These are phyloP conservation scores for Mortierella sp. DNA, from an alignment of 371 early-diverging fungal genomes.

Conservation along the genomic window DNA sequence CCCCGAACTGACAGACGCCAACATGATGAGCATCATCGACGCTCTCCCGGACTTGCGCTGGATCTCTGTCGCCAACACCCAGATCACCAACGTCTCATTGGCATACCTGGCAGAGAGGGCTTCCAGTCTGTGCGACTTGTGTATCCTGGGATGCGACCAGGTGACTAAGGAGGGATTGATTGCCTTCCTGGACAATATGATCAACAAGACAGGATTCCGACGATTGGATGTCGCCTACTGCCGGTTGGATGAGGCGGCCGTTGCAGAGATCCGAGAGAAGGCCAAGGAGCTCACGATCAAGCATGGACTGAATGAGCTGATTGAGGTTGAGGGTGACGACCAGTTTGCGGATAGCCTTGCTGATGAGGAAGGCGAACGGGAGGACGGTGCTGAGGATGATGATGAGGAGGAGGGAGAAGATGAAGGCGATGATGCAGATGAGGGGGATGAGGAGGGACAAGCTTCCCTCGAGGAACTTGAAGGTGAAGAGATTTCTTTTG, in stretches of 20 bases:
- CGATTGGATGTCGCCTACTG: constrained; percentile 52
- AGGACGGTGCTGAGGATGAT: constrained; percentile 23
- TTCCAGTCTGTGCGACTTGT: constrained; percentile 32
- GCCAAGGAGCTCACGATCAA: constrained; percentile 26
- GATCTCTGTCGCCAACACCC: constrained; percentile 53
- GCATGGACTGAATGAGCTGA: constrained; percentile 5
- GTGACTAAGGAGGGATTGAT: constrained; percentile 45
- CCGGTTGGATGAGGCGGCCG: constrained; percentile 34
- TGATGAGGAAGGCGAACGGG: constrained; percentile 38
- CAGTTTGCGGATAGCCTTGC: constrained; percentile 48
- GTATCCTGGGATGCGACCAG: constrained; percentile 54
- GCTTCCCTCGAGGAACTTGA: background rate
- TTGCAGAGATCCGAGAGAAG: constrained; percentile 41
- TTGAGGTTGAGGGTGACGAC: constrained; percentile 54
- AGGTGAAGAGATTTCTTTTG: background rate
- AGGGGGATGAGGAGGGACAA: background rate
- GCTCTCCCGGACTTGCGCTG: constrained; percentile 40
- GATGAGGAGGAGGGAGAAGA: constrained; percentile 10
- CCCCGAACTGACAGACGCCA: constrained; percentile 41
- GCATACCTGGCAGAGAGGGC: constrained; percentile 39
- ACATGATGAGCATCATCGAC: constrained; percentile 37
- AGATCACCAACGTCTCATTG: constrained; percentile 47
- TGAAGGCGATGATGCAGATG: background rate
- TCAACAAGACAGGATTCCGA: constrained; percentile 33
- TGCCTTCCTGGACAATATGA: constrained; percentile 41